Percentiles rank a stretch among this genome's conserved stretches.
Conservation (phyloP, 495 filamentous ascomycete species). For the Neurospora sp. region DNA sequence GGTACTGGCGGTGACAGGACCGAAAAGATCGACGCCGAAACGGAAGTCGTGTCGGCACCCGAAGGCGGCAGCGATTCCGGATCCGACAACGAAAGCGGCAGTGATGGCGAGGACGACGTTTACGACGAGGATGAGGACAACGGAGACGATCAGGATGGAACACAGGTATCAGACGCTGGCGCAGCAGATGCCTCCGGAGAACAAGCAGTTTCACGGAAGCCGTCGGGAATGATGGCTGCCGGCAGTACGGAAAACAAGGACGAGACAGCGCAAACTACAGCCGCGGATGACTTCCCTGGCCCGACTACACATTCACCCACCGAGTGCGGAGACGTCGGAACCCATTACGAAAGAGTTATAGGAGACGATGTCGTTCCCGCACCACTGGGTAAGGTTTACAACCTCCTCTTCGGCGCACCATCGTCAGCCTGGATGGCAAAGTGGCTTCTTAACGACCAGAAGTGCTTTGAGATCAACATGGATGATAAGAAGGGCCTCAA, state of each 20-base stretch:
- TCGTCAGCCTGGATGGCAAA: constrained; percentile 73
- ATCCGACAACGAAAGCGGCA: constrained; percentile 56
- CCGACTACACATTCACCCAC: constrained; percentile 76
- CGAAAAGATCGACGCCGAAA: constrained; percentile 57
- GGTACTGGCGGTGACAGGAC: constrained; percentile 80
- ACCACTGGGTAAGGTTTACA: constrained; percentile 87
- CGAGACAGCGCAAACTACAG: constrained; percentile 42
- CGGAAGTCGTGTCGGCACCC: constrained; percentile 22
- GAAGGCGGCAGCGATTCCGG: constrained; percentile 35
- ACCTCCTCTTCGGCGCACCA: constrained; percentile 69
- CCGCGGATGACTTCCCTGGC: constrained; percentile 67
- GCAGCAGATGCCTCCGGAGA: constrained; percentile 52
- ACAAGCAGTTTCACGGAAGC: constrained; percentile 52
- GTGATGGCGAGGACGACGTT: constrained; percentile 57
- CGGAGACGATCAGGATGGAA: constrained; percentile 46
- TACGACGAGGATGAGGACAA: constrained; percentile 73
- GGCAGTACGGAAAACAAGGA: constrained; percentile 45
- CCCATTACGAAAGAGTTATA: constrained; percentile 75
- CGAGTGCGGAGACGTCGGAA: constrained; percentile 63
- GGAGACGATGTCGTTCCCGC: constrained; percentile 81
- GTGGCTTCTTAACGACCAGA: constrained; percentile 79
- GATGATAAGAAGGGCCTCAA: constrained; percentile 71
- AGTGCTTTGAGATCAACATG: constrained; percentile 75
- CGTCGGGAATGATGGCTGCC: constrained; percentile 46
- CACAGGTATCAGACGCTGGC: constrained; percentile 51